Evolutionary conservation across 768 basidiomycete genomes (phyloP).

Genomic region (Mycena rebaudengoi): DNA sequence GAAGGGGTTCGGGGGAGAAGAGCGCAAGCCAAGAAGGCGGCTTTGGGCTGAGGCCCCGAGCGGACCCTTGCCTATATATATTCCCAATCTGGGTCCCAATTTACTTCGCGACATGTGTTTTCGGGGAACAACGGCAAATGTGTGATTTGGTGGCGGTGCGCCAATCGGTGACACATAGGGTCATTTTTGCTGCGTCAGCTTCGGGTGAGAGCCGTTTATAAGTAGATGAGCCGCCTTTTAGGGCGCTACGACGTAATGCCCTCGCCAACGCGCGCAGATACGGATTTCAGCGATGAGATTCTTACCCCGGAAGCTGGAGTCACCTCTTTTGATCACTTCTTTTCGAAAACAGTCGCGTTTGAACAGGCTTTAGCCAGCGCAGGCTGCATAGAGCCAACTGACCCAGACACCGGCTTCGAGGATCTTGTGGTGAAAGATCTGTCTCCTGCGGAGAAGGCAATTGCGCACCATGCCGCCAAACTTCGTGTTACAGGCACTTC

Average conservation of each 20-base stretch:
- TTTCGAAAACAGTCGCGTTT: conserved; percentile 5
- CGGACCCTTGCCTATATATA: too few species aligned
- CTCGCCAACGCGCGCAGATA: conserved; percentile 2
- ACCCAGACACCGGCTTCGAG: conserved; percentile 44
- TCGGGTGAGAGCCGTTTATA: too few species aligned
- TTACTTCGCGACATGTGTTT: too few species aligned
- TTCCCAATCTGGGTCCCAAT: too few species aligned
- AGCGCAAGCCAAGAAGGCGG: conserved; percentile 49
- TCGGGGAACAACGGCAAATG: too few species aligned
- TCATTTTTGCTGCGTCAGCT: too few species aligned
- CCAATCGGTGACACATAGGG: too few species aligned
- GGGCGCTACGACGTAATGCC: background rate
- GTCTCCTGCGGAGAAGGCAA: conserved; percentile 40
- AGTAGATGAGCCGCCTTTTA: too few species aligned
- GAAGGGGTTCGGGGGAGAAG: conserved; percentile 86
- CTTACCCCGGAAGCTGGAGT: background rate
- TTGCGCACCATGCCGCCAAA: conserved; percentile 45
- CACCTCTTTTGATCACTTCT: conserved; percentile 3
- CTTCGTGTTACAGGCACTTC: conserved; percentile 43
- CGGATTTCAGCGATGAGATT: background rate
- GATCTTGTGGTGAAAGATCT: conserved; percentile 55
- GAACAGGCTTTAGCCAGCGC: conserved; percentile 10
- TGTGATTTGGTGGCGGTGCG: too few species aligned
- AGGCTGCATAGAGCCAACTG: conserved; percentile 12
- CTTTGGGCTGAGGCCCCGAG: conserved; percentile 24